Conservation (phyloP, 2,329 filamentous ascomycete genomes). For the Colletotrichum costaricense region DNA sequence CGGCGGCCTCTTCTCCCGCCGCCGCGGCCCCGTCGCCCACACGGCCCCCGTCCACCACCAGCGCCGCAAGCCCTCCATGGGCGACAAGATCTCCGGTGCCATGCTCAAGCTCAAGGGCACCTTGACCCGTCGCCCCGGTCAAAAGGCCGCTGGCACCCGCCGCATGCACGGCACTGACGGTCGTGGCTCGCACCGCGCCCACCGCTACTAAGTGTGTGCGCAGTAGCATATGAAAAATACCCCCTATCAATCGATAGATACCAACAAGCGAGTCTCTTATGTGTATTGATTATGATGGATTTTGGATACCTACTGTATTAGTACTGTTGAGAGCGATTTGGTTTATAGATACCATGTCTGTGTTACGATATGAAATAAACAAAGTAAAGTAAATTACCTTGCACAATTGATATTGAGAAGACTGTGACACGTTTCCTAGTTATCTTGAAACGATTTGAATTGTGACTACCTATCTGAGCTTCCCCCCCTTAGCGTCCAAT, state of each 20-base stretch:
- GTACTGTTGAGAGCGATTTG: slow-evolving; percentile 12
- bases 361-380: slow-evolving; percentile 12
- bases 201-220: slow-evolving; percentile 35
- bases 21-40: slow-evolving; percentile 40
- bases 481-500: background rate
- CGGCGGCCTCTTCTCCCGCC: slow-evolving; percentile 52
- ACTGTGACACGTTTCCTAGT: background rate
- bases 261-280: background rate
- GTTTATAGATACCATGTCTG: slow-evolving; percentile 27
- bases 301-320: slow-evolving; percentile 24
- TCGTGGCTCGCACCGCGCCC: slow-evolving; percentile 60
- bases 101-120: slow-evolving; percentile 79
- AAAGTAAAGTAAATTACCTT: background rate
- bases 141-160: slow-evolving; percentile 76
- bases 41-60: slow-evolving; percentile 66
- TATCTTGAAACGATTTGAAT: background rate
- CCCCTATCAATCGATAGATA: background rate
- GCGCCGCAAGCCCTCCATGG: slow-evolving; percentile 73
- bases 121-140: slow-evolving; percentile 73
- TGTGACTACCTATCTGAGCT: background rate
- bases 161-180: slow-evolving; percentile 82
- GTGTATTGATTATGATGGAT: slow-evolving; percentile 11
- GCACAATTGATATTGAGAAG: too few relatives aligned
- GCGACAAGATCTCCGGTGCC: slow-evolving; percentile 83
- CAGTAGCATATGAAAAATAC: background rate